Evolutionary conservation across 148 eudicot genomes (phyloP).

Genomic region (Oxyria digyna): DNA sequence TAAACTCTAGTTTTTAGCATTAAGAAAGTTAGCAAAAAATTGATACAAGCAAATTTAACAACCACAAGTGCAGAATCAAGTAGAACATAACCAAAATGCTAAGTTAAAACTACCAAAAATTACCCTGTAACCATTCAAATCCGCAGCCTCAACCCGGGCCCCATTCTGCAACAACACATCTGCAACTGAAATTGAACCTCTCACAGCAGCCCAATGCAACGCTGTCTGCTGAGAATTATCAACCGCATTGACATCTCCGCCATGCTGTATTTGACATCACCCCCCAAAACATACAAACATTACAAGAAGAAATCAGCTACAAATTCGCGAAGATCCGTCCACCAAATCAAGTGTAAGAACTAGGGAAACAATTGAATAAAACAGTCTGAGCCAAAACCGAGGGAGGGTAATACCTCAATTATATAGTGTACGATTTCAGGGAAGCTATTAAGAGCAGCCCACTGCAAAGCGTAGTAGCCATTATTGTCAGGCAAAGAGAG

Average conservation of each 20-base stretch:
- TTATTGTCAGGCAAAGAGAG: conserved; percentile 69
- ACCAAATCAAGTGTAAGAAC: neutral
- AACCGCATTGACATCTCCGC: conserved; percentile 81
- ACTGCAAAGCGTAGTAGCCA: conserved; percentile 85
- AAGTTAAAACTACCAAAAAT: neutral
- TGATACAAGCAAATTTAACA: neutral
- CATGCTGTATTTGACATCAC: conserved; percentile 37
- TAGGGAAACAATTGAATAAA: neutral
- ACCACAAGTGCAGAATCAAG: neutral
- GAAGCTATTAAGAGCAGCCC: conserved; percentile 95
- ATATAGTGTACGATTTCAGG: conserved; percentile 84
- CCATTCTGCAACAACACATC: conserved; percentile 92
- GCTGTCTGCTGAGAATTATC: conserved; percentile 98
- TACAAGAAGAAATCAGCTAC: conserved; percentile 27
- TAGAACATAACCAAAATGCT: neutral
- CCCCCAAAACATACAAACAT: neutral
- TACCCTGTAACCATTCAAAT: conserved; percentile 96
- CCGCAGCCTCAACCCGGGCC: conserved; percentile 64
- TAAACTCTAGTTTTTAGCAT: neutral
- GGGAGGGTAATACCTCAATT: conserved; percentile 40
- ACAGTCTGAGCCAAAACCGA: neutral
- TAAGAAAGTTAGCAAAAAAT: neutral
- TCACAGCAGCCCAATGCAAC: conserved; percentile 93
- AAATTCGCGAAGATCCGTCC: neutral
- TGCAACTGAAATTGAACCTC: conserved; percentile 86